Base-by-base conservation (phyloP, 495 filamentous ascomycete genomes). In the Penicillium cinerascens region DNA sequence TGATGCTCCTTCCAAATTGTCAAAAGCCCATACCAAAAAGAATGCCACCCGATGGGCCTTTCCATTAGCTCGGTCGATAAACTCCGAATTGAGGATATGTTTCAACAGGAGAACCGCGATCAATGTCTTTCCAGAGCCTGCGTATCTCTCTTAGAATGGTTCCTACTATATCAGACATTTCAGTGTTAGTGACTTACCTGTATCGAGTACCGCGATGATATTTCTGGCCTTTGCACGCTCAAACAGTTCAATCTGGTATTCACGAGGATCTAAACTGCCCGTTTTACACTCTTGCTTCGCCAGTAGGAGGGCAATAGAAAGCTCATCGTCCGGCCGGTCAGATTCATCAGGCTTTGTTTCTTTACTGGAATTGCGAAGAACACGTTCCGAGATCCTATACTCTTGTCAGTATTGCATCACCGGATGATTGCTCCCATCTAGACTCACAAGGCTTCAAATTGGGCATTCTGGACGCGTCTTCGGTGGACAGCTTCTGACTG, bases 151-250 rank as follows among this genome's bases (percentile, higher is more conserved):
- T 49, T 26, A 44, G 46, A 25, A 6, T 16, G n/a, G 17, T n/a
- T 7, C 20, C 0, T 4, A n/a, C n/a, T 6, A 11, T 20, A 23
- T 23, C 3, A n/a, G 9, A 9, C 11, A 21, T 4, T 1, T 18
- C 0, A 13, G 1, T 13, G 11, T 1, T 18, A 41, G 3, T 9
- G 3, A 4, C 46, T 45, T 64, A 87, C 87, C 92, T 33, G 93
- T 97, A 65, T 96, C 91, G n/a, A 97, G 79, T 11, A 98, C 95
- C 2, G 92, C 93, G 61, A 98, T 95, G 13, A 84, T 92, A 59
- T 98, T 98, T 59, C 87, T 79, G 17, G 79, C 55, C 65, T 95
- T 96, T 17, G 93, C 92, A 56, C 81, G 80, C 68, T 97, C 89
- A 61, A 95, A 97, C 0, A 98, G 79, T 66, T 97, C 92, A 26